A percentile compares a stretch with the other conserved stretches of the same genome.
phyloP scores from a whole-genome alignment of 805 yeast species.

The Debaryomyces maramus region DNA sequence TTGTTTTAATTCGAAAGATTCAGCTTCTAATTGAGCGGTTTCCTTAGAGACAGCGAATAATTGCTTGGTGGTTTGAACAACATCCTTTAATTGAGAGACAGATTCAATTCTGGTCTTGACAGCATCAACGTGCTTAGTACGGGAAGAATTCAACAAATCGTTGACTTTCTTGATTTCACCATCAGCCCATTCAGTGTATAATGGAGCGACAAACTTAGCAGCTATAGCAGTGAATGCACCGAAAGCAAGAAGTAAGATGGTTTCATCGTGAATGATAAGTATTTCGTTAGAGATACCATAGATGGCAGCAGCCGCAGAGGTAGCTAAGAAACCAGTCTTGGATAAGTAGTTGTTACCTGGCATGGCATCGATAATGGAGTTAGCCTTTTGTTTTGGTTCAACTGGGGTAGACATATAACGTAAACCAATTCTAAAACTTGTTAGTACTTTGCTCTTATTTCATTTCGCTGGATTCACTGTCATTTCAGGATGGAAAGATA shows the following conservation, averaged over 20 bases:
- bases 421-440: conserved; percentile 49
- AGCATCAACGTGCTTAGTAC: conserved; percentile 87
- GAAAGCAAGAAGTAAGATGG: conserved; percentile 80
- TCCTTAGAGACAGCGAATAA: conserved; percentile 94
- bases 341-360: conserved; percentile 89
- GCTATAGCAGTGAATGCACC: conserved; percentile 70
- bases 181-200: conserved; percentile 92
- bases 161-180: conserved; percentile 79
- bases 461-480: too few species aligned
- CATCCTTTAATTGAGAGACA: conserved; percentile 87
- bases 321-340: conserved; percentile 94
- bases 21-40: conserved; percentile 93
- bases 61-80: conserved; percentile 86
- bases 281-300: conserved; percentile 94
- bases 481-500: too few species aligned
- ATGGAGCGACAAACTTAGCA: conserved; percentile 89
- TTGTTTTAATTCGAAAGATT: conserved; percentile 92
- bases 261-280: conserved; percentile 91
- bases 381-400: conserved; percentile 91
- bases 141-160: conserved; percentile 80
- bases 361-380: conserved; percentile 82
- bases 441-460: conserved; percentile 34
- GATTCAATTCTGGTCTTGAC: conserved; percentile 89
- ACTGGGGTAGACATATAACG: conserved; percentile 68
- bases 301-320: conserved; percentile 89